Base-by-base conservation (phyloP, 106 monocot species). In the Phalaenopsis equestris region DNA sequence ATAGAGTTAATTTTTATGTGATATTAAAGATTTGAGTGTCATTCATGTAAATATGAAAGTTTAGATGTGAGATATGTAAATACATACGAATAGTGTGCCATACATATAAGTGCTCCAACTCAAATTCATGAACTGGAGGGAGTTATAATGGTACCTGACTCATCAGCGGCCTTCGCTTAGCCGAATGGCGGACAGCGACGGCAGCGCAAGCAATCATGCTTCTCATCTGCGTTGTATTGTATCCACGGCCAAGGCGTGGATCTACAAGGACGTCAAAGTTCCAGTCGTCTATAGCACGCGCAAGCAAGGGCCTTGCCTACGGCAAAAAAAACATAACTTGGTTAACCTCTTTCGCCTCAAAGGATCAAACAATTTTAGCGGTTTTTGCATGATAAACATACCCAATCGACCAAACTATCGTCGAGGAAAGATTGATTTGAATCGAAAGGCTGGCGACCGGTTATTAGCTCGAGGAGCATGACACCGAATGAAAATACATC, bases 401-500 rank as follows among this genome's bases (percentile, higher is more conserved):
- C 64, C 64, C 64, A 65, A 65, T 65, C 64, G 21, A 89, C 86
- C 67, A 89, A 83, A 82, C 86, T 89, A 38, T 89, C 86, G 68
- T 89, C 89, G 77, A 86, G 77, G 42, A 75, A 78, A 73, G 82
- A 30, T 7, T 84, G 80, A 24, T 24, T 80, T 57, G 89, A 24
- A 61, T 84, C 84, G 68, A 84, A 81, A 47, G 89, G 89, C 9
- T 78, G 81, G 1, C 82, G 67, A 21, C 89, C 89, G 24, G 89
- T 89, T 14, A 89, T 89, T 72, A 89, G 70, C 67, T 89, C 89
- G 64, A 89, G 75, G 64, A 89, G 86, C 89, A 89, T 87, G 7
- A 89, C 86, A 24, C 89, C 89, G 42, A 84, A 89, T 56, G 89
- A 89, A 39, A 89, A 89, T 23, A 89, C 89, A 85, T 89, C 89